Conservation (phyloP, 371 early-diverging fungal species). For the Circinella umbellata region DNA sequence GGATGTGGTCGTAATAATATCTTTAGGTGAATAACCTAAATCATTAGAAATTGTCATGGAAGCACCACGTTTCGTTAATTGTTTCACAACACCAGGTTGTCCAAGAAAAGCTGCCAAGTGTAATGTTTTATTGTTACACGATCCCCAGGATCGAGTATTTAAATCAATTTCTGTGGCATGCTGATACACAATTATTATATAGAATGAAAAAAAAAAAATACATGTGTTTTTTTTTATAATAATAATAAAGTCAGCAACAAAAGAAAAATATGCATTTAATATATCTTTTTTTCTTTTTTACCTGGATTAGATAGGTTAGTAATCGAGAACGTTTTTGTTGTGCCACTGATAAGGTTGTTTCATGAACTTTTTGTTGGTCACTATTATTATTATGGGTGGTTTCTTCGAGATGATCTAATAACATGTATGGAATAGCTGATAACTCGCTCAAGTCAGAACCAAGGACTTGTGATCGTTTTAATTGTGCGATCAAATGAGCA, state of each 20-base stretch:
- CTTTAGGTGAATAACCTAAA: constrained; percentile 18
- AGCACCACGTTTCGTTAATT: constrained; percentile 21
- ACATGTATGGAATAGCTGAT: constrained; percentile 17
- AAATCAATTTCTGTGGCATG: constrained; percentile 11
- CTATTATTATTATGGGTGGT: not conserved
- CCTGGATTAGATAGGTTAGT: constrained; percentile 34
- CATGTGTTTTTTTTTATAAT: not conserved
- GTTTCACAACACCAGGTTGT: constrained; percentile 13
- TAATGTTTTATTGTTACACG: constrained; percentile 24
- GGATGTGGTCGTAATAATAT: constrained; percentile 20
- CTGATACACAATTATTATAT: not conserved
- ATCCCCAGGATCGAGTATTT: constrained; percentile 25
- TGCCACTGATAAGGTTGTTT: constrained; percentile 8
- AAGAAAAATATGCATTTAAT: not conserved
- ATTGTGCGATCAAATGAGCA: constrained; percentile 21
- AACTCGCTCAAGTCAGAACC: constrained; percentile 15
- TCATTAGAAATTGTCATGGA: constrained; percentile 17
- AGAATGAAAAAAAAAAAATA: constrained; percentile 3
- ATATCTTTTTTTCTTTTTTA: constrained; percentile 5
- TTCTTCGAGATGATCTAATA: constrained; percentile 22
- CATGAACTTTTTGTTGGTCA: not conserved
- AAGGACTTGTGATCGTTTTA: constrained; percentile 18
- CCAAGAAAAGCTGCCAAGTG: constrained; percentile 26
- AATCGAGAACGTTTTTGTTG: constrained; percentile 27
- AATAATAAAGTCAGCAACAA: constrained; percentile 1